A percentile compares a stretch with the other conserved stretches of the same genome.
phyloP scores from a whole-genome alignment of 441 rosid genomes.

The Iberis amara region DNA sequence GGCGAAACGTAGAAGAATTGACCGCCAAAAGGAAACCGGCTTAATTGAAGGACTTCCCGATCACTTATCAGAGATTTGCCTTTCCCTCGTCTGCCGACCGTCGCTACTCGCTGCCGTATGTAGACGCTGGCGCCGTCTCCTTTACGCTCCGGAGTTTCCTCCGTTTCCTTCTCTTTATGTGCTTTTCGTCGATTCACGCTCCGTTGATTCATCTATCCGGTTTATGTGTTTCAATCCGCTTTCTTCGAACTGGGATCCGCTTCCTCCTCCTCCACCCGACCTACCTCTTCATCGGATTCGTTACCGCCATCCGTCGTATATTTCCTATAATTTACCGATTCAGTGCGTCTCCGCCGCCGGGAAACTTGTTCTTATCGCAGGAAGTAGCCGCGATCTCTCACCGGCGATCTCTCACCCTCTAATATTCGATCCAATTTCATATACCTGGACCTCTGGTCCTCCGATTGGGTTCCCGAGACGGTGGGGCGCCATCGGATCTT shows the following conservation, averaged over 20 bases:
- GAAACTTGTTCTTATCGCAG: constrained; percentile 42
- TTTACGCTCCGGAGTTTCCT: constrained; percentile 42
- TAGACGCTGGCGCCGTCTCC: constrained; percentile 50
- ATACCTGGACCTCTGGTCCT: constrained; percentile 42
- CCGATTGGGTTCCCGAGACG: constrained; percentile 38
- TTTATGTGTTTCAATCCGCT: constrained; percentile 43
- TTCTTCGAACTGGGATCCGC: constrained; percentile 38
- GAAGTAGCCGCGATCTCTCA: constrained; percentile 31
- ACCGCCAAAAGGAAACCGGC: background rate
- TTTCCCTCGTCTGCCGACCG: constrained; percentile 33
- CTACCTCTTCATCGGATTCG: constrained; percentile 39
- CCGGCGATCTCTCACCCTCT: constrained; percentile 48
- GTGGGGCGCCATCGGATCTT: constrained; percentile 51
- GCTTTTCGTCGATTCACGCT: constrained; percentile 26
- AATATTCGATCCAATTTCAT: constrained; percentile 36
- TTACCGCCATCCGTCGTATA: constrained; percentile 48
- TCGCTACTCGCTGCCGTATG: constrained; percentile 43
- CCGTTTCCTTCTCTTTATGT: constrained; percentile 44
- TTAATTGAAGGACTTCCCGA: constrained; percentile 48
- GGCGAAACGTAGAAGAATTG: constrained; percentile 14
- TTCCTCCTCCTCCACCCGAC: constrained; percentile 37
- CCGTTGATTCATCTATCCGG: constrained; percentile 20
- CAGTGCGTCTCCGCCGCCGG: constrained; percentile 44
- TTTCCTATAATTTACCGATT: constrained; percentile 39
- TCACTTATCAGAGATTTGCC: constrained; percentile 40